A percentile compares a stretch with the other conserved stretches of the same genome.
phyloP scores from a whole-genome alignment of 2,329 filamentous ascomycete genomes.

The Aureobasidium uvarum region DNA sequence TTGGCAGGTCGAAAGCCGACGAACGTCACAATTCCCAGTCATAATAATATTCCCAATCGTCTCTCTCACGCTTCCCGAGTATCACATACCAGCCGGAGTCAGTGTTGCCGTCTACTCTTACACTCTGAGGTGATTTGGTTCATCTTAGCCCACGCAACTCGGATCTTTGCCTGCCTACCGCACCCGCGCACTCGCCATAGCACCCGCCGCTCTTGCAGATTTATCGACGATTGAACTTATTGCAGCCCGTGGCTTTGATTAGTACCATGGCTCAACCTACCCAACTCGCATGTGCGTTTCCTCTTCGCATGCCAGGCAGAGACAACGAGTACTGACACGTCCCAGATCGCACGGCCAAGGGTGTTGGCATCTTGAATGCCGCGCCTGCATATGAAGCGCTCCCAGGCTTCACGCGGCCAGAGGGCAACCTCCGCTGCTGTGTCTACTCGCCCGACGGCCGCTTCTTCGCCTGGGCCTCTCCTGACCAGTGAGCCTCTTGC shows the following conservation, averaged over 20 bases:
- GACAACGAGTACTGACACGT: conserved; percentile 20
- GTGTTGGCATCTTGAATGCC: conserved; percentile 89
- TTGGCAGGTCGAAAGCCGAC: conserved; percentile 1
- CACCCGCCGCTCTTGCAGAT: conserved; percentile 12
- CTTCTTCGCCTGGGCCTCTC: conserved; percentile 93
- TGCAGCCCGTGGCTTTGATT: conserved; percentile 47
- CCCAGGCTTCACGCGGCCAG: conserved; percentile 73
- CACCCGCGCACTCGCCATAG: conserved; percentile 3
- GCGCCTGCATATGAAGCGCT: conserved; percentile 83
- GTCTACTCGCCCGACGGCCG: conserved; percentile 93
- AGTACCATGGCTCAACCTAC: conserved; percentile 85
- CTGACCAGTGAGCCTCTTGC: conserved; percentile 58
- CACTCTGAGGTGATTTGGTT: conserved; percentile 25
- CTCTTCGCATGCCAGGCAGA: no score
- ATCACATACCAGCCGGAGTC: conserved; percentile 24
- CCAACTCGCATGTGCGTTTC: conserved; percentile 78
- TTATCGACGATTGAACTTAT: conserved; percentile 15
- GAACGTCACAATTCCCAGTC: conserved; percentile 4
- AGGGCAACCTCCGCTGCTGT: conserved; percentile 93
- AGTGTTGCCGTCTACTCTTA: conserved; percentile 24
- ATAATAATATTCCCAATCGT: neutral
- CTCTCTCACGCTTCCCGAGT: conserved; percentile 3
- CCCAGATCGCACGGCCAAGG: conserved; percentile 86
- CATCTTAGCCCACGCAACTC: conserved; percentile 27
- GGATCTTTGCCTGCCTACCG: conserved; percentile 20